A percentile compares a stretch with the other conserved stretches of the same genome.
Conservation (phyloP, 768 basidiomycete species). For the Boletus pseudopeckii region DNA sequence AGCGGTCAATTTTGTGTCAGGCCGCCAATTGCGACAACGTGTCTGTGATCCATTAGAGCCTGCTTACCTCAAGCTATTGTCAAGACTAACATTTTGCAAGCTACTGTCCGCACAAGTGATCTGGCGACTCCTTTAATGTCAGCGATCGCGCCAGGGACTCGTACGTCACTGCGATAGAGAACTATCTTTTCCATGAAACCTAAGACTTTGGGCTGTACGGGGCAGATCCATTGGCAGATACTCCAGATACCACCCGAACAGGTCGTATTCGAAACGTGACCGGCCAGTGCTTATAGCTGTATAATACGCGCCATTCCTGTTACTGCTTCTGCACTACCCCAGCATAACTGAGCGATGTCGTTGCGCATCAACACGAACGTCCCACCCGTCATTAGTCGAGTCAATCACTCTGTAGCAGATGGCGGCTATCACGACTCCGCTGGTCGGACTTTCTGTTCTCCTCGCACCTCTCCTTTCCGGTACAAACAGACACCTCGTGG, state of each 20-base stretch:
- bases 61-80: constrained; percentile 1
- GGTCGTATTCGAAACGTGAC: constrained; percentile 29
- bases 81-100: neutral
- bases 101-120: constrained; percentile 4
- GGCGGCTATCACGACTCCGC: constrained; percentile 12
- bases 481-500: constrained; percentile 27
- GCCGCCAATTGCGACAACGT: constrained; percentile 14
- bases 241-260: constrained; percentile 7
- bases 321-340: constrained; percentile 2
- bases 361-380: constrained; percentile 30
- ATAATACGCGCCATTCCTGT: constrained; percentile 20
- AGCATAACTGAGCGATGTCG: constrained; percentile 23
- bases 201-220: constrained; percentile 8
- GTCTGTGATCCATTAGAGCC: constrained; percentile 4
- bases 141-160: constrained; percentile 19
- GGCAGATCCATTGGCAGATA: constrained; percentile 2
- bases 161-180: constrained; percentile 16
- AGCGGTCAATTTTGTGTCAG: constrained; percentile 15
- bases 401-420: constrained; percentile 18
- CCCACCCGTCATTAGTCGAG: constrained; percentile 18
- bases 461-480: constrained; percentile 21
- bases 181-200: constrained; percentile 4
- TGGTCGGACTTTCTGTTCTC: constrained; percentile 13
- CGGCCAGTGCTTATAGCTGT: constrained; percentile 6
- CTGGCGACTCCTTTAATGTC: constrained; percentile 2